Evolutionary conservation across 2,329 filamentous ascomycete genomes (phyloP).

Genomic region (Trichoderma afroharzianum): DNA sequence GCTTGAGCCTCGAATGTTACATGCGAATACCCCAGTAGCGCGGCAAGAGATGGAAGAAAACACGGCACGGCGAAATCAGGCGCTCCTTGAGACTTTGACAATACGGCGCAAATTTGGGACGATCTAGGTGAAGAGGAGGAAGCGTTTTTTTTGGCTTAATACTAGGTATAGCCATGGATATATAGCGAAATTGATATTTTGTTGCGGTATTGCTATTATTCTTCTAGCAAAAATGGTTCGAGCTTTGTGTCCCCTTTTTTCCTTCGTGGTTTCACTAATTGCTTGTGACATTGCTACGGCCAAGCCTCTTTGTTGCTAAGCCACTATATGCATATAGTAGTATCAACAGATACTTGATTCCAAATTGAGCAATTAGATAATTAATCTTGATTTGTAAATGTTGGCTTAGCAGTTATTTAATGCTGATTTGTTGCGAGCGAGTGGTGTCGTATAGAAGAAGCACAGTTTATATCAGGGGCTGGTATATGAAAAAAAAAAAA

Average conservation of each 20-base stretch:
- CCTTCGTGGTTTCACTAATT: not conserved
- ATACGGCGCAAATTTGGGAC: conserved; percentile 1
- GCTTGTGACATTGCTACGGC: not conserved
- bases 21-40: not conserved
- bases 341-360: not conserved
- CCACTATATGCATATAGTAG: not conserved
- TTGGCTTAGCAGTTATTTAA: not conserved
- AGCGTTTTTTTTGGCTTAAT: not conserved
- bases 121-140: not conserved
- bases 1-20: not conserved
- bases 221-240: not conserved
- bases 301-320: not conserved
- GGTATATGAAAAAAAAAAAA: not conserved
- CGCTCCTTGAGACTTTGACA: conserved; percentile 5
- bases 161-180: not conserved
- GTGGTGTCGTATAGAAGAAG: not conserved
- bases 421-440: not conserved
- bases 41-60: not conserved
- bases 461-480: not conserved
- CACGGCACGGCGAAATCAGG: conserved; percentile 14
- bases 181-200: conserved; percentile 6
- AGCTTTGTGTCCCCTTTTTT: not conserved
- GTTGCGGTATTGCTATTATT: not conserved
- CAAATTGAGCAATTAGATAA: not conserved
- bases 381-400: not conserved